A percentile compares a stretch with the other conserved stretches of the same genome.
phyloP scores from a whole-genome alignment of 176 grass and related monocot genomes.

The Urochloa ruziziensis region DNA sequence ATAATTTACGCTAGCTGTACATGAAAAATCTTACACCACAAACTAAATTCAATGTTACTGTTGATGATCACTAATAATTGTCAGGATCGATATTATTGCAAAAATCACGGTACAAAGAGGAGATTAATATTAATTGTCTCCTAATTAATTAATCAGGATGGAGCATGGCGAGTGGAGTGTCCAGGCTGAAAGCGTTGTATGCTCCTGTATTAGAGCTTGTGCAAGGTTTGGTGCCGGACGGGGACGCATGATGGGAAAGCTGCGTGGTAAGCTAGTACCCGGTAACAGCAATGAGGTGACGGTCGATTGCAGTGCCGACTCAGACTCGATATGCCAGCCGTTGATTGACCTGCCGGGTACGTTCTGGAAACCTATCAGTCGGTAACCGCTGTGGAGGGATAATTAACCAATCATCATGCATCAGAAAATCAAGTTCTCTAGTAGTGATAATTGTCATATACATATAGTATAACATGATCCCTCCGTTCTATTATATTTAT shows the following conservation, averaged over 20 bases:
- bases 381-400: neutral
- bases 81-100: neutral
- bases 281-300: neutral
- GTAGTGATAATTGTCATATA: neutral
- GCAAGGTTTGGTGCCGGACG: conserved; percentile 28
- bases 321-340: neutral
- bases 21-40: neutral
- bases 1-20: neutral
- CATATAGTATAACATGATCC: too few relatives aligned
- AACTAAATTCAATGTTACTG: neutral
- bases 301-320: neutral
- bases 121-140: neutral
- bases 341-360: neutral
- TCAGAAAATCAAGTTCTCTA: neutral
- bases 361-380: neutral
- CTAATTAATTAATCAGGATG: conserved; percentile 2
- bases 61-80: neutral
- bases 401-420: neutral
- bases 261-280: neutral
- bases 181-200: conserved; percentile 8
- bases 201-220: neutral
- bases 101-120: neutral
- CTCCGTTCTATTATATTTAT: too few relatives aligned
- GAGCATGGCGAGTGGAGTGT: neutral
- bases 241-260: conserved; percentile 13